Conservation (phyloP, 164 flowering plant species). For the Magnolia changhungtana region DNA sequence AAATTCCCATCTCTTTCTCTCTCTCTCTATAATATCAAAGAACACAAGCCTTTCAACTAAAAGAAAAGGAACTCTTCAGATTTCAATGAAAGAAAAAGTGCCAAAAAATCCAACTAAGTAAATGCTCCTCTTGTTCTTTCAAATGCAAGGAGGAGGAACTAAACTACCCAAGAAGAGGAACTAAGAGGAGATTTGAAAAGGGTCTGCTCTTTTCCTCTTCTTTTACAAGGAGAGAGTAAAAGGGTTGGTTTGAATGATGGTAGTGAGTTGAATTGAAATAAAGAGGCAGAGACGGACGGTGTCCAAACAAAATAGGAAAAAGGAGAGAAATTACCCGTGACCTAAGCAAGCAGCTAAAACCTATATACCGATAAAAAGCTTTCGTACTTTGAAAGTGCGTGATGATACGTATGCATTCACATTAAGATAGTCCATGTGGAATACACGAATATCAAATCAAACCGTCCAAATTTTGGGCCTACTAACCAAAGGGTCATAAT, state of each 20-base stretch:
- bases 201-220: neutral
- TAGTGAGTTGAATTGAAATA: neutral
- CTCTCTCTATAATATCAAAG: neutral
- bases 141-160: neutral
- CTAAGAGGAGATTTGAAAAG: neutral
- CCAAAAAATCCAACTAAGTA: neutral
- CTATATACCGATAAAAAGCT: neutral
- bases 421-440: neutral
- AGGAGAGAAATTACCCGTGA: neutral
- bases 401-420: neutral
- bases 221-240: neutral
- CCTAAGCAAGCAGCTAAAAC: neutral
- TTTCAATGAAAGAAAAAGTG: neutral
- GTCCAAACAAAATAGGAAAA: too few species aligned
- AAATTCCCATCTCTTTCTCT: constrained; percentile 28
- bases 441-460: neutral
- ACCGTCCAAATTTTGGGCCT: too few species aligned
- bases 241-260: neutral
- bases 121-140: neutral
- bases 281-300: neutral
- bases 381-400: neutral
- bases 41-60: neutral
- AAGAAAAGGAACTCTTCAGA: neutral
- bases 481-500: too few species aligned
- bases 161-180: neutral